Conservation (phyloP, 2,329 filamentous ascomycete species). For the Diaporthe ilicicola region DNA sequence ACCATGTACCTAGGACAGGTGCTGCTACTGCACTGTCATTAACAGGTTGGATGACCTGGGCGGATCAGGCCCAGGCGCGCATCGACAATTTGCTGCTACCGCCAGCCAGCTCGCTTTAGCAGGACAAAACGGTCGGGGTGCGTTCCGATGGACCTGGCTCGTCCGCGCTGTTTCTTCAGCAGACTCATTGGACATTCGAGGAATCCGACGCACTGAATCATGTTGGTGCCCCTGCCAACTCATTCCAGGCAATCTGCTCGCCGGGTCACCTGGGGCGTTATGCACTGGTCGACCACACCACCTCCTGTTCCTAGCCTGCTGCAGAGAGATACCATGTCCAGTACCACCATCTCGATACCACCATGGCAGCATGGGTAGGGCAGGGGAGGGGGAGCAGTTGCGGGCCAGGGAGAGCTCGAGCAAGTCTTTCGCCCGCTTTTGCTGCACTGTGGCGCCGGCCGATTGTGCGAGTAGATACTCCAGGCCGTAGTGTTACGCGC, state of each 20-base stretch:
- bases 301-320: conserved; percentile 24
- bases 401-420: neutral
- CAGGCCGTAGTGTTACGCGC: neutral
- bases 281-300: conserved; percentile 20
- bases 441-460: neutral
- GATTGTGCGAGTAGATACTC: conserved; percentile 3
- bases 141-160: neutral
- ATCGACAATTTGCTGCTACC: conserved; percentile 16
- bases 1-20: conserved; percentile 1
- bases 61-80: neutral
- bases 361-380: neutral
- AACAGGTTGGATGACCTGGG: conserved; percentile 4
- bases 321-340: conserved; percentile 9
- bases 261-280: conserved; percentile 18
- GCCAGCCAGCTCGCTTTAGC: neutral
- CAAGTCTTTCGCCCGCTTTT: neutral
- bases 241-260: conserved; percentile 17
- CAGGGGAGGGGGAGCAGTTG: conserved; percentile 1
- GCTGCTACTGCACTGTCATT: neutral
- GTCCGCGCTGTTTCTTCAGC: neutral
- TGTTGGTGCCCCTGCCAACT: conserved; percentile 24
- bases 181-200: neutral
- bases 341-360: conserved; percentile 2
- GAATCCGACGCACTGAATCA: conserved; percentile 21
- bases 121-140: conserved; percentile 8